Percentiles rank a stretch among this genome's conserved stretches.
These are phyloP conservation scores for Kodamaea fukazawae DNA, from an alignment of 805 yeast genomes.

Conservation along the genomic window DNA sequence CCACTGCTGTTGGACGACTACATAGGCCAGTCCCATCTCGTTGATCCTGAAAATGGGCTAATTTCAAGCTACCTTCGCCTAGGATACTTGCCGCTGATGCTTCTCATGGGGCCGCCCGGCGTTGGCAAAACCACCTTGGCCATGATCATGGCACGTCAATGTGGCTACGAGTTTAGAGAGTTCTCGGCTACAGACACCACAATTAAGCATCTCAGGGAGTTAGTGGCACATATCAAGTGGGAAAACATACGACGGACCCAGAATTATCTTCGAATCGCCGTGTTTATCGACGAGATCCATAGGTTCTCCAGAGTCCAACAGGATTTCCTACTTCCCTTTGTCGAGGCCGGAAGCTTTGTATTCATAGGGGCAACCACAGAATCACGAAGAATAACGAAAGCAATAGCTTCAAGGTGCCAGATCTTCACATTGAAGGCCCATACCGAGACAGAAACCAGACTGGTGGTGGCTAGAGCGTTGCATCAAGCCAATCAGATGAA, in stretches of 20 bases:
- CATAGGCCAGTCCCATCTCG: constrained; percentile 81
- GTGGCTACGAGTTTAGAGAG: constrained; percentile 64
- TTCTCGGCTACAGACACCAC: constrained; percentile 81
- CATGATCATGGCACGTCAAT: constrained; percentile 52
- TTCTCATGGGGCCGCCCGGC: constrained; percentile 95
- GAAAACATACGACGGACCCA: constrained; percentile 41
- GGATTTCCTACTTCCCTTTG: constrained; percentile 77
- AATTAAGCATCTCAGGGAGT: constrained; percentile 59
- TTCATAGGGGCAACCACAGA: constrained; percentile 98
- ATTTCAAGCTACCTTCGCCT: constrained; percentile 61
- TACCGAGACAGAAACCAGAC: constrained; percentile 44
- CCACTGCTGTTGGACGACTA: constrained; percentile 68
- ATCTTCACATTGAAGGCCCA: constrained; percentile 67
- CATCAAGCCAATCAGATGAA: constrained; percentile 29
- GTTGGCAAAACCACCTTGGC: constrained; percentile 92
- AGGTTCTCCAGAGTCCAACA: constrained; percentile 85
- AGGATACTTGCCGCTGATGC: constrained; percentile 78
- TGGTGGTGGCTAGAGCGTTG: constrained; percentile 58
- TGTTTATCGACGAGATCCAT: constrained; percentile 92
- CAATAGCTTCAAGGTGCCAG: constrained; percentile 80
- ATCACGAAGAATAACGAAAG: constrained; percentile 73
- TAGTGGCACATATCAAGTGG: constrained; percentile 48
- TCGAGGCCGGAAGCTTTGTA: constrained; percentile 78
- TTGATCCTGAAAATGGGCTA: constrained; percentile 58
- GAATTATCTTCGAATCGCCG: constrained; percentile 33